Conservation (phyloP, 345 rosid species). For the Gossypium stocksii region DNA sequence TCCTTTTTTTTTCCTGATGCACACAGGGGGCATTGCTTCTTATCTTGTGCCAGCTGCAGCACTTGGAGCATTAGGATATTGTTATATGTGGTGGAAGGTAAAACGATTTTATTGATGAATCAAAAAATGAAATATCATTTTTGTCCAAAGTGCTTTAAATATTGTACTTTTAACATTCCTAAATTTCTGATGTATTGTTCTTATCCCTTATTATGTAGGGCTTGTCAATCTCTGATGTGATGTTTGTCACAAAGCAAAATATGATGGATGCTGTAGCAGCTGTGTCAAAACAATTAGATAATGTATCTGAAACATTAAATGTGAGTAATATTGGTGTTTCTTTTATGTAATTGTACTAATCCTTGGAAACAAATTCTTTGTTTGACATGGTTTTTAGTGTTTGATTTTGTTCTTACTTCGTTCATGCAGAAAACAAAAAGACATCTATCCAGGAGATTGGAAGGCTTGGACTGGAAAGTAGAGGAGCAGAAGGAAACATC, state of each 20-base stretch:
- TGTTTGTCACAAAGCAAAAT: slow-evolving; percentile 89
- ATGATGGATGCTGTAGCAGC: slow-evolving; percentile 75
- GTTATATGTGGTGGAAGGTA: slow-evolving; percentile 98
- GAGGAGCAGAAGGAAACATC: slow-evolving; percentile 75
- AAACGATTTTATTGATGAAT: slow-evolving; percentile 9
- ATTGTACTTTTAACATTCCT: slow-evolving; percentile 7
- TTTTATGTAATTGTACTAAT: not conserved
- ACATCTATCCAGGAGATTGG: slow-evolving; percentile 72
- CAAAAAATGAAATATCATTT: not conserved
- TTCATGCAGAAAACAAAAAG: slow-evolving; percentile 44
- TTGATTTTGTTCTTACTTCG: not conserved
- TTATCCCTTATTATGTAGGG: slow-evolving; percentile 47
- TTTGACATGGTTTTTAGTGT: not conserved
- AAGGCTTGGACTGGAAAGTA: slow-evolving; percentile 78
- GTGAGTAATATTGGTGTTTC: slow-evolving; percentile 36
- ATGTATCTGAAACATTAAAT: slow-evolving; percentile 66
- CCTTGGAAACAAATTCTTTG: not conserved
- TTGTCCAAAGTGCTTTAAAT: not conserved
- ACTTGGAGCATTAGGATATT: slow-evolving; percentile 89
- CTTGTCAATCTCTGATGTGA: slow-evolving; percentile 77
- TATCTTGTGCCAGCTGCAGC: slow-evolving; percentile 90
- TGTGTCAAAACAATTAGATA: slow-evolving; percentile 77
- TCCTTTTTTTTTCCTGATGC: slow-evolving; percentile 15
- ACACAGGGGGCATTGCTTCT: slow-evolving; percentile 59
- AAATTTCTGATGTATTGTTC: slow-evolving; percentile 1